Evolutionary conservation across 2,329 filamentous ascomycete species (phyloP), one percentile per base, ranked within the genome.

Genomic region (Nigrospora sphaerica): DNA sequence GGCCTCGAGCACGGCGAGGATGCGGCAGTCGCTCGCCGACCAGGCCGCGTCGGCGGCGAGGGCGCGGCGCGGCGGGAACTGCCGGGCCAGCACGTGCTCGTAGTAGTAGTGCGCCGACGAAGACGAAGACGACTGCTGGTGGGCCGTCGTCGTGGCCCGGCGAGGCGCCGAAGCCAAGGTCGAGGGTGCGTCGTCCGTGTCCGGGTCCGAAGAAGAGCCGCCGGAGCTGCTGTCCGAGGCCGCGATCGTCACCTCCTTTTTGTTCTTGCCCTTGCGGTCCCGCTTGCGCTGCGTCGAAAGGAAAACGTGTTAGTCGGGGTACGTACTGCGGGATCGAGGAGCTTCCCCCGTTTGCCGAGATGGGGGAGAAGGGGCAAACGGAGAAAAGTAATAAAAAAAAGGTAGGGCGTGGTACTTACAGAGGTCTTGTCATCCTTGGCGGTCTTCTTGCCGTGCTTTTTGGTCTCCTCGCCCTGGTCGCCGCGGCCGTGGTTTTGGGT

Each of bases 1-100:
- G 3, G 58, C 57, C 52, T 62, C 61, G 38, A 59, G 38, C 6
- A 46, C 41, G 5, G 54, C 49, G 2, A 63, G 51, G 3, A 53
- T 46, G 13, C 44, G 46, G 48, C 58, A 61, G 49, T 62, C 60
- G 43, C 38, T 47, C 16, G 47, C 45, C 48, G 45, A 57, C 46
- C 51, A 62, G 49, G 46, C 45, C 6, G n/a, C 12, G 47, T 61
- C 58, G 0, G 59, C 42, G 10, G 19, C 12, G 11, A 54, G 51
- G 7, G 16, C 9, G 42, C 53, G 54, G 31, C 44, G 49, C 23
- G 50, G 37, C 10, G 57, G 55, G 50, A 52, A 59, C 44, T 44
- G 32, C 11, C 17, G 12, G 32, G 45, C 38, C 35, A 50, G 42
- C 2, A 52, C 19, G 19, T 42, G 39, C 41, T 50, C 28, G 35